Conservation (phyloP, 192 early-diverging fungal species). For the Coemansia sp. region DNA sequence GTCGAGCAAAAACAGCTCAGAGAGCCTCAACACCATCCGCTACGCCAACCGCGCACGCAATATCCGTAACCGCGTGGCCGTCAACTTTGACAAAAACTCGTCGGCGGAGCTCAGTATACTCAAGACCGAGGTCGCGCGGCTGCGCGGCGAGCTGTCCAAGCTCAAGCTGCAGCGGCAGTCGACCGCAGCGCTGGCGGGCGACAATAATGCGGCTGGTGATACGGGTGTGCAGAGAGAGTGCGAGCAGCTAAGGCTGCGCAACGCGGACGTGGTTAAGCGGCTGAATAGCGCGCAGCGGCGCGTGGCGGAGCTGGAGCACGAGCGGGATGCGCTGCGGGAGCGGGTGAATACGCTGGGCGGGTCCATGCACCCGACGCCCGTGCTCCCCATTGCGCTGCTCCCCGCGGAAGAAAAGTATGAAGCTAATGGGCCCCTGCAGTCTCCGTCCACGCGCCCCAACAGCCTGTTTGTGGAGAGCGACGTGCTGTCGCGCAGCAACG, state of each 20-base stretch:
- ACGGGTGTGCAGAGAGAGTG: neutral
- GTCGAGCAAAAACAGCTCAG: conserved; percentile 78
- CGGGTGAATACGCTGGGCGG: conserved; percentile 26
- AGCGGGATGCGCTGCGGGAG: conserved; percentile 28
- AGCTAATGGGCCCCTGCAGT: no score
- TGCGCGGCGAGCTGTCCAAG: conserved; percentile 51
- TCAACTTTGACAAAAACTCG: conserved; percentile 61
- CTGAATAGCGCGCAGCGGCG: conserved; percentile 27
- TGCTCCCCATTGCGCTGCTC: conserved; percentile 6
- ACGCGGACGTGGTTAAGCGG: conserved; percentile 19
- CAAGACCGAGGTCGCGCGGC: conserved; percentile 47
- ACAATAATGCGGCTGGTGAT: no score
- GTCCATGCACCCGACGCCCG: conserved; percentile 20
- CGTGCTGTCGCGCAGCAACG: conserved; percentile 32
- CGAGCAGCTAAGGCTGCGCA: conserved; percentile 16
- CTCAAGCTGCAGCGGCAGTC: conserved; percentile 45
- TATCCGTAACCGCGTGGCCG: conserved; percentile 88
- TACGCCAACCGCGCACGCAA: conserved; percentile 97
- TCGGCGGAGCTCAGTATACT: conserved; percentile 50
- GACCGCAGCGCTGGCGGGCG: neutral
- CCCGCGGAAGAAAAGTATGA: neutral
- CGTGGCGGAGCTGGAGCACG: conserved; percentile 21
- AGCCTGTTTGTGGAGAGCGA: conserved; percentile 21
- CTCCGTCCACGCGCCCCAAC: conserved; percentile 1
- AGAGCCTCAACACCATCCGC: conserved; percentile 94